A percentile compares a stretch with the other conserved stretches of the same genome.
Conservation (phyloP, 169 alveolate genomes). For the Eimeria mitis region DNA sequence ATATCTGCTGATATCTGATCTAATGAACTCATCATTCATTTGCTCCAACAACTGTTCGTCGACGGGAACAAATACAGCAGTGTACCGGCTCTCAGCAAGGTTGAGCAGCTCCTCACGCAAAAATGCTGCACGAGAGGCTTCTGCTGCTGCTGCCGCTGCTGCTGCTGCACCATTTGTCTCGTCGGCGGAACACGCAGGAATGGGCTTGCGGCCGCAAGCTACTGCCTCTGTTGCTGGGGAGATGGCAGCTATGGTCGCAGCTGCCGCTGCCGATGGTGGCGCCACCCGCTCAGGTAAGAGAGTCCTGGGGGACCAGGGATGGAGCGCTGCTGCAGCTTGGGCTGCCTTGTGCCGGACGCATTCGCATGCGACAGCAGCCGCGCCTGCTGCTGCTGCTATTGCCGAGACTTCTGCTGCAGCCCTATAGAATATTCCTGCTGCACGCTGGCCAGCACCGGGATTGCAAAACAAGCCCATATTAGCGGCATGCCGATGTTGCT, state of each 20-base stretch:
- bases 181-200: not conserved
- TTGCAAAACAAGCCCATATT: not conserved
- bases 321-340: conserved; percentile 30
- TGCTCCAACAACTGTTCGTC: conserved; percentile 36
- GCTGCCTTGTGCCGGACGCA: conserved; percentile 15
- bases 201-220: not conserved
- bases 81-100: conserved; percentile 58
- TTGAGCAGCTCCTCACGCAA: conserved; percentile 60
- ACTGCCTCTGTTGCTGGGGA: not conserved
- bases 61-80: conserved; percentile 60
- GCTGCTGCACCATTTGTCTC: not conserved
- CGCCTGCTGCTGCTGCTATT: conserved; percentile 17
- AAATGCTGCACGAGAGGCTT: conserved; percentile 41
- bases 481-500: not conserved
- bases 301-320: not conserved
- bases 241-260: not conserved
- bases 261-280: not conserved
- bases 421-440: not conserved
- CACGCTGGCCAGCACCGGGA: conserved; percentile 2
- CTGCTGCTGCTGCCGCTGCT: conserved; percentile 49
- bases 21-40: conserved; percentile 38
- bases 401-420: not conserved
- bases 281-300: not conserved
- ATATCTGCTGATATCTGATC: conserved; percentile 39
- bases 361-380: conserved; percentile 42